Conservation (phyloP, 371 early-diverging fungal genomes). For the Vavraia culicis region DNA sequence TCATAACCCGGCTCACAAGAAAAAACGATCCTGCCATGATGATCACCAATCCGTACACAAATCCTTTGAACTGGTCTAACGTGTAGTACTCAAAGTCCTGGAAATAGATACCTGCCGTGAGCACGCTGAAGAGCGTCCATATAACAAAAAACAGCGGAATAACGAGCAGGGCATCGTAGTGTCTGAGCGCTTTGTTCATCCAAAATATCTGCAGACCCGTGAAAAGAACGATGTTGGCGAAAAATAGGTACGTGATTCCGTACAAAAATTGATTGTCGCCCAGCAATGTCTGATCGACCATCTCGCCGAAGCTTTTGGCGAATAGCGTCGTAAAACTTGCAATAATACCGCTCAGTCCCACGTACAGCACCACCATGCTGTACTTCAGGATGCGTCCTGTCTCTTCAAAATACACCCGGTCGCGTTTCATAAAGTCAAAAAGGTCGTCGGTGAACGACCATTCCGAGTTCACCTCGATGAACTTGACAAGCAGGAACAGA, state of each 20-base stretch:
- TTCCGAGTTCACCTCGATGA: constrained; percentile 51
- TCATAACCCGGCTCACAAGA: constrained; percentile 44
- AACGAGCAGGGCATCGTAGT: constrained; percentile 61
- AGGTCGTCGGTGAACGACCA: constrained; percentile 31
- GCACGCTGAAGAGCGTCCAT: constrained; percentile 53
- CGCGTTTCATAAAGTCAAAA: constrained; percentile 22
- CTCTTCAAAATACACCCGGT: constrained; percentile 32
- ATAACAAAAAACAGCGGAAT: constrained; percentile 61
- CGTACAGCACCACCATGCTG: constrained; percentile 41
- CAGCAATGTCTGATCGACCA: constrained; percentile 49
- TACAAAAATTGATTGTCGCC: constrained; percentile 54
- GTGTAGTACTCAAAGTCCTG: constrained; percentile 54
- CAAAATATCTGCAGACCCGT: constrained; percentile 59
- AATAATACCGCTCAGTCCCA: constrained; percentile 49
- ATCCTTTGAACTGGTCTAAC: constrained; percentile 48
- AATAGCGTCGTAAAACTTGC: constrained; percentile 58
- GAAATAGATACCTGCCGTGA: constrained; percentile 62
- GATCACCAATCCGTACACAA: constrained; percentile 49
- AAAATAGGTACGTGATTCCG: constrained; percentile 51
- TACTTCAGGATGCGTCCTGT: constrained; percentile 36
- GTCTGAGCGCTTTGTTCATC: constrained; percentile 55
- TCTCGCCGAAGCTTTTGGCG: constrained; percentile 57
- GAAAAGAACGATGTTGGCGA: constrained; percentile 50
- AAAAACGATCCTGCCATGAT: constrained; percentile 56
- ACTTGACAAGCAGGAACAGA: constrained; percentile 46